Evolutionary conservation across 2,329 filamentous ascomycete species (phyloP), one percentile per base, ranked within the genome.

Genomic region (Colletotrichum lini): DNA sequence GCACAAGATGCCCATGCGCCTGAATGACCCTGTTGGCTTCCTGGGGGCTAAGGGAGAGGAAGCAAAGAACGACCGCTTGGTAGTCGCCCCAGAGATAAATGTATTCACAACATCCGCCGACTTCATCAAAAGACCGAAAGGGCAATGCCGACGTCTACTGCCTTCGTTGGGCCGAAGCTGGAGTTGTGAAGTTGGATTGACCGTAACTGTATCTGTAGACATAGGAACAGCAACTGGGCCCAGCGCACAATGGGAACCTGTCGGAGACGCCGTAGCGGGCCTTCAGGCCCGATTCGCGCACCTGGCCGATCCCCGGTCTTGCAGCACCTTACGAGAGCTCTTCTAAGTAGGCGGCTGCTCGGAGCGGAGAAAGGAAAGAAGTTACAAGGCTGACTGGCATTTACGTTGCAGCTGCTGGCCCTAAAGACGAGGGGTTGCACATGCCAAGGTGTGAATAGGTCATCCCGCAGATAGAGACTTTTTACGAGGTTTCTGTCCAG

Each of bases 401-500:
- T 38, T 38, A 38, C 35, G 35, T 38, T 38, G 35, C 35, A 38
- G 8, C 35, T 38, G 35, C 35, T 38, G 10, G 35, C 35, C 35
- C 35, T n/a, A 47, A 53, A 49, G 53, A 47, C 38, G 44, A 69
- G 23, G 60, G 47, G 44, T 45, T 16, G 40, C 54, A 42, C 8
- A 62, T 58, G 56, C 16, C 35, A 21, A 47, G 16, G 13, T 60
- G 49, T 16, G 38, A 52, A 38, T 3, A 50, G 26, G 16, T 16
- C 15, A 26, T 50, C 16, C 62, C n/a, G 40, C 47, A 66, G 16
- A 58, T 44, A 44, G 62, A 59, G 54, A 30, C 50, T 18, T 35
- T 21, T 58, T 58, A 53, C 58, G 65, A 71, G 45, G 35, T 67
- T 26, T 63, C 40, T 47, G 50, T 63, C 68, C 38, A 59, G 65